phyloP scores from a whole-genome alignment of 192 early-diverging fungal species.

The Chytriomyces sp. region DNA sequence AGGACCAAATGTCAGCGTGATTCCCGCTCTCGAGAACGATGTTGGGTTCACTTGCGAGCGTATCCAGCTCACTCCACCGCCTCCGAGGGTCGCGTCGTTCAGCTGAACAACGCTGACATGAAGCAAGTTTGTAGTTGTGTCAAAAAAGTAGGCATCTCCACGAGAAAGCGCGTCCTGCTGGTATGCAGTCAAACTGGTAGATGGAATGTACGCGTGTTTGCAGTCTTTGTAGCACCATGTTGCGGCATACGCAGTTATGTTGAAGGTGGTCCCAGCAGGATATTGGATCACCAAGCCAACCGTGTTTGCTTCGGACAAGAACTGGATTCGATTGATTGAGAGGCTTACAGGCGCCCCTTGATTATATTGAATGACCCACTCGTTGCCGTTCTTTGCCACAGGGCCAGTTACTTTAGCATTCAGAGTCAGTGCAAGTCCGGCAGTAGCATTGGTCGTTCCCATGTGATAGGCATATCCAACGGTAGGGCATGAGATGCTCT shows the following conservation, averaged over 20 bases:
- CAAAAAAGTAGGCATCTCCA: slow-evolving; percentile 35
- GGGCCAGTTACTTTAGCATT: not conserved
- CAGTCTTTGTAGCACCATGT: slow-evolving; percentile 33
- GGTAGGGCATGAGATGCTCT: slow-evolving; percentile 30
- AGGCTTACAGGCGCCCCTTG: not conserved
- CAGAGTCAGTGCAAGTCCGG: not conserved
- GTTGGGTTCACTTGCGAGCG: too few species aligned
- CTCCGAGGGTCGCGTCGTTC: slow-evolving; percentile 21
- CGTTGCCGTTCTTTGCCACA: not conserved
- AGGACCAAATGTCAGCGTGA: too few species aligned
- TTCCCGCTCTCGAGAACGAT: too few species aligned
- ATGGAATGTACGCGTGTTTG: slow-evolving; percentile 22
- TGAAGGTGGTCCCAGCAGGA: slow-evolving; percentile 32
- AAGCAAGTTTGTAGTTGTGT: slow-evolving; percentile 17
- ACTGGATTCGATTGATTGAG: not conserved
- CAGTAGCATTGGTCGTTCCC: not conserved
- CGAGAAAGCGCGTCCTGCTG: not conserved
- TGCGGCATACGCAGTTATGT: slow-evolving; percentile 23
- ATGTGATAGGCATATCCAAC: slow-evolving; percentile 27
- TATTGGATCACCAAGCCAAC: slow-evolving; percentile 31
- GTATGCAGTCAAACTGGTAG: slow-evolving; percentile 18
- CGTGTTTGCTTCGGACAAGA: slow-evolving; percentile 1
- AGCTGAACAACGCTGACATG: slow-evolving; percentile 30
- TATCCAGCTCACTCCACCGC: not conserved
- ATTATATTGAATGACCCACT: slow-evolving; percentile 1